Evolutionary conservation across 2,329 filamentous ascomycete species (phyloP).

Genomic region (Bipolaris gigantea): DNA sequence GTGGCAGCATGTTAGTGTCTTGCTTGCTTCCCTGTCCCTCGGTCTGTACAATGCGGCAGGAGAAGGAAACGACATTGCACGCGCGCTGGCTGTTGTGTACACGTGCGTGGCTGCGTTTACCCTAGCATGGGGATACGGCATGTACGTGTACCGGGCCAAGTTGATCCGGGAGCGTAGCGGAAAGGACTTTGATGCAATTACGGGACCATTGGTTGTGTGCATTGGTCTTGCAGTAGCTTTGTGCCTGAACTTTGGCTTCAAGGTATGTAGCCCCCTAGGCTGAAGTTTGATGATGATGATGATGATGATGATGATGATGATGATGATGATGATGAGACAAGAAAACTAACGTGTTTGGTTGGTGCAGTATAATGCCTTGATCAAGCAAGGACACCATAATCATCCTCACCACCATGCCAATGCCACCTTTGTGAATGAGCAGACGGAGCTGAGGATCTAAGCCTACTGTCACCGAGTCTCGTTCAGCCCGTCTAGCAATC

Average conservation of each 20-base stretch:
- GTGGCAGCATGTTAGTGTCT: conserved; percentile 92
- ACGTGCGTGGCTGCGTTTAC: conserved; percentile 80
- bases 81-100: conserved; percentile 79
- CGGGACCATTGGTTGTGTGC: conserved; percentile 83
- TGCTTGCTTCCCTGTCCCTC: conserved; percentile 81
- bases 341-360: conserved; percentile 1
- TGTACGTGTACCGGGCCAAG: conserved; percentile 72
- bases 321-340: neutral
- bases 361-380: conserved; percentile 26
- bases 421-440: conserved; percentile 13
- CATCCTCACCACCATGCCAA: conserved; percentile 9
- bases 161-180: conserved; percentile 86
- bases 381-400: conserved; percentile 14
- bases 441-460: conserved; percentile 25
- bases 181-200: conserved; percentile 87
- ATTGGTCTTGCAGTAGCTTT: conserved; percentile 76
- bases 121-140: conserved; percentile 82
- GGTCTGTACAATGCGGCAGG: conserved; percentile 88
- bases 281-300: neutral
- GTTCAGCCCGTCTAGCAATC: neutral
- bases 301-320: neutral
- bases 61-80: conserved; percentile 70
- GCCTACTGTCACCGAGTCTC: neutral
- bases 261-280: conserved; percentile 54
- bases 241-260: conserved; percentile 85